Evolutionary conservation across 2,329 filamentous ascomycete genomes (phyloP).

Genomic region (Pseudogymnoascus sp.): DNA sequence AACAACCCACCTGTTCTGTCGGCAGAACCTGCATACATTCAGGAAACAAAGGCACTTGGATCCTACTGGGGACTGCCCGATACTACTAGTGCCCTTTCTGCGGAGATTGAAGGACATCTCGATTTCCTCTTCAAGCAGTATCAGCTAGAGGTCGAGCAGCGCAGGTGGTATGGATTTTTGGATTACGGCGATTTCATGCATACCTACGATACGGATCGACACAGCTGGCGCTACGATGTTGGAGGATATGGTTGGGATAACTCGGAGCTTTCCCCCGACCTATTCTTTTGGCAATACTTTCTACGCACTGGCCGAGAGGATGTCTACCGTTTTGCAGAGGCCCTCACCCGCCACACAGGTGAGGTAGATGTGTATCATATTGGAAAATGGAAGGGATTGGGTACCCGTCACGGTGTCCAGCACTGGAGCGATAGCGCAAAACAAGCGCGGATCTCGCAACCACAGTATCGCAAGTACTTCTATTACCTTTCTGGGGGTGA

Average conservation of each 20-base stretch:
- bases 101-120: slow-evolving; percentile 43
- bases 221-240: slow-evolving; percentile 54
- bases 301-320: slow-evolving; percentile 49
- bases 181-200: slow-evolving; percentile 57
- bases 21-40: slow-evolving; percentile 40
- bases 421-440: slow-evolving; percentile 54
- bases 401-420: slow-evolving; percentile 54
- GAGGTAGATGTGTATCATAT: slow-evolving; percentile 57
- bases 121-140: slow-evolving; percentile 51
- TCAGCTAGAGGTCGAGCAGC: slow-evolving; percentile 44
- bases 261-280: slow-evolving; percentile 52
- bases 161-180: slow-evolving; percentile 55
- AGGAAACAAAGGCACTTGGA: slow-evolving; percentile 44
- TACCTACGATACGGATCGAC: slow-evolving; percentile 50
- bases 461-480: slow-evolving; percentile 48
- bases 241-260: slow-evolving; percentile 60
- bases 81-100: slow-evolving; percentile 23
- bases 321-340: slow-evolving; percentile 51
- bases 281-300: slow-evolving; percentile 57
- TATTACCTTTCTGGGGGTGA: slow-evolving; percentile 16
- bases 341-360: slow-evolving; percentile 47
- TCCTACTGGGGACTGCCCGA: slow-evolving; percentile 44
- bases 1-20: slow-evolving; percentile 45
- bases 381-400: slow-evolving; percentile 49
- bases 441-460: slow-evolving; percentile 51